Evolutionary conservation across 352 stramenopile genomes (phyloP).

Genomic region (Blastocystis sp.): DNA sequence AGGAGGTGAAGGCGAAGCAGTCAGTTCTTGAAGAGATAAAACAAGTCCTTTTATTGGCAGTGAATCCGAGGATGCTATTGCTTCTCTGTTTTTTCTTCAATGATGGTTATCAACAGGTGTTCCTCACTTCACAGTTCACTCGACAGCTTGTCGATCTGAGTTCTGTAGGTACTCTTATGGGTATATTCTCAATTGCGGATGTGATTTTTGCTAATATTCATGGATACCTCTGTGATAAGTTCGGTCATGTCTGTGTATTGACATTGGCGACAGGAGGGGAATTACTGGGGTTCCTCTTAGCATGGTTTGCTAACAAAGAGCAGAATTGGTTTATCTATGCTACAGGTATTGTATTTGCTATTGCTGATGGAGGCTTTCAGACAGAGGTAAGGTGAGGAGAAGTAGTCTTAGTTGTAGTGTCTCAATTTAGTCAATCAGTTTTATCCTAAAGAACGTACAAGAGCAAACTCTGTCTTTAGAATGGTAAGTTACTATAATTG

Average conservation of each 20-base stretch:
- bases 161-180: conserved; percentile 7
- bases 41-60: background rate
- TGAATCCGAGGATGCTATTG: background rate
- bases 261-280: background rate
- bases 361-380: conserved; percentile 46
- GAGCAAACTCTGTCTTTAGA: conserved; percentile 49
- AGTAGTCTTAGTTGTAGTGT: conserved; percentile 15
- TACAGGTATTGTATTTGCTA: conserved; percentile 33
- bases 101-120: conserved; percentile 54
- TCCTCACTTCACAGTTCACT: conserved; percentile 17
- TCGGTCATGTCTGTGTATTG: background rate
- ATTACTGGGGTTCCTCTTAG: background rate
- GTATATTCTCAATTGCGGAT: conserved; percentile 25
- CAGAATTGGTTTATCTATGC: conserved; percentile 34
- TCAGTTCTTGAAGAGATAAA: conserved; percentile 17
- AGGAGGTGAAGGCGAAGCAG: background rate
- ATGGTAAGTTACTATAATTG: background rate
- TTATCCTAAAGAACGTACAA: background rate
- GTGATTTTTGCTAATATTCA: conserved; percentile 30
- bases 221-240: background rate
- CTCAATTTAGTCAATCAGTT: conserved; percentile 37
- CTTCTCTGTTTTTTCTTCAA: conserved; percentile 53
- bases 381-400: conserved; percentile 9
- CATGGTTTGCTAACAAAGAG: conserved; percentile 31
- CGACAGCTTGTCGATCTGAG: conserved; percentile 16